Conservation (phyloP, 176 grass and related monocot genomes). For the Avena eriantha region DNA sequence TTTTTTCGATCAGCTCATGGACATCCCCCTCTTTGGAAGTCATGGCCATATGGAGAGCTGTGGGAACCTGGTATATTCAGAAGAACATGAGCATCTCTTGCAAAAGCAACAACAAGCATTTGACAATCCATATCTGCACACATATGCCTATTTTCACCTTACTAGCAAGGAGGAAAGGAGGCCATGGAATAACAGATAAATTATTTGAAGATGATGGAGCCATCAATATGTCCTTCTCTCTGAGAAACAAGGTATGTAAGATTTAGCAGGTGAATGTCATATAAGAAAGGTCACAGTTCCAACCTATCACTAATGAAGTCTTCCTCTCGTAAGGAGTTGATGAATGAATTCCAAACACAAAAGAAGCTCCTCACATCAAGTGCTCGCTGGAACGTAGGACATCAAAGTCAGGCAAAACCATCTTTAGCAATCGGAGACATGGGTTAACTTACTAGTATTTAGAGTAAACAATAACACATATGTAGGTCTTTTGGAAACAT, state of each 20-base stretch:
- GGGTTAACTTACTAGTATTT: conserved; percentile 17
- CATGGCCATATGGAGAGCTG: conserved; percentile 79
- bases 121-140: conserved; percentile 17
- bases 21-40: conserved; percentile 66
- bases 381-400: conserved; percentile 48
- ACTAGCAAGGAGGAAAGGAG: conserved; percentile 77
- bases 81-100: conserved; percentile 26
- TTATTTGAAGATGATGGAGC: conserved; percentile 63
- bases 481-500: neutral
- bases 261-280: conserved; percentile 24
- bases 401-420: conserved; percentile 22
- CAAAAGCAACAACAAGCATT: conserved; percentile 12
- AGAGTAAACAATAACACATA: conserved; percentile 27
- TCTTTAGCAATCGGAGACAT: neutral
- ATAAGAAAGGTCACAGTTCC: conserved; percentile 21
- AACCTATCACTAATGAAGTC: conserved; percentile 74
- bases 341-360: conserved; percentile 75
- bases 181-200: conserved; percentile 64
- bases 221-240: conserved; percentile 72
- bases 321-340: conserved; percentile 70
- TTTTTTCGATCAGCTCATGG: conserved; percentile 64
- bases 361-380: conserved; percentile 60
- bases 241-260: conserved; percentile 48
- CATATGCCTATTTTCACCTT: conserved; percentile 51
- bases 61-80: conserved; percentile 59